Evolutionary conservation across 129 eudicot species (phyloP), one percentile per base, ranked within the genome.

Genomic region (Lactuca sativa): DNA sequence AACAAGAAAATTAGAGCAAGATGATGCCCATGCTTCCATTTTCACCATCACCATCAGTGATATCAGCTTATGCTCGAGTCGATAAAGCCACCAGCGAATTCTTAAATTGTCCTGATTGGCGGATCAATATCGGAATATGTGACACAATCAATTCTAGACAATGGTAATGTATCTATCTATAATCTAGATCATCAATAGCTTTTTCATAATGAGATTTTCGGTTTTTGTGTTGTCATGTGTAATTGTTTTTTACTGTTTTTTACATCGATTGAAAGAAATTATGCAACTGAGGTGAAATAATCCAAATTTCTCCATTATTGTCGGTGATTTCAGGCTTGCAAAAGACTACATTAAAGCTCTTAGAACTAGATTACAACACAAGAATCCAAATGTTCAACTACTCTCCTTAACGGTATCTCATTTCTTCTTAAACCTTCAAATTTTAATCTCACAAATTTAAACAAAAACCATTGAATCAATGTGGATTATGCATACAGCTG

Each of bases 31-130:
- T 66, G 71, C 71, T 66, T 51, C 75, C 86, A 36, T 77, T 90
- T 59, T 52, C 81, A 11, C 86, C 91, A 17, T 74, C 85, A 5
- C 55, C 96, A 7, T 80, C 92, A 4, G 54, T 85, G 9, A 64
- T 74, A 56, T 73, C 90, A 31, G 95, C 92, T 52, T 71, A 83
- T 21, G 81, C 84, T 63, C 79, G 92, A 9, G 99, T 95, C 10
- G 95, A 95, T 63, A 95, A 95, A 81, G 97, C 99, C 13, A 95
- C 99, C 4, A 95, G 99, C 82, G 93, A 95, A 66, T 88, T 90
- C 74, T 80, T 95, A 25, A 86, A 65, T 34, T 85, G 83, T 32
- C 97, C 99, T 32, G 99, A 95, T 83, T 95, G 99, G 99, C 77
- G 95, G 33, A 53, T 87, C 71, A 95, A 90, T 73, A 90, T 90